Evolutionary conservation across 768 basidiomycete genomes (phyloP).

Genomic region (Hygrophoropsis aurantiaca): DNA sequence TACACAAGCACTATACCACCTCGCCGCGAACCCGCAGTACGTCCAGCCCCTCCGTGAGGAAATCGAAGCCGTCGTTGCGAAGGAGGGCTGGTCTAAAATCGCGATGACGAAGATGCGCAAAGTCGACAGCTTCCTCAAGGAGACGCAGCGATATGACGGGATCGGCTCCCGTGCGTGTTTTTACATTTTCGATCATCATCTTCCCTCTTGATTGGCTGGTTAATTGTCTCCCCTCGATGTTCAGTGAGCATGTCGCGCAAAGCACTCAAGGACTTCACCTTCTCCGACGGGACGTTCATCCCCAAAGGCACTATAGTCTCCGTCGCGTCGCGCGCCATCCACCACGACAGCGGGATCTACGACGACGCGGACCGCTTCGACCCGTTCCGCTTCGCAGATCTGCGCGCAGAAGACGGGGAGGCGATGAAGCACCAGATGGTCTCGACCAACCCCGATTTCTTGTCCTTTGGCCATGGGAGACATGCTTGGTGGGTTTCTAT

Average conservation of each 20-base stretch:
- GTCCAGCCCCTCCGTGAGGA: constrained; percentile 38
- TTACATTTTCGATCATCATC: no score
- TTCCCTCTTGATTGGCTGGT: no score
- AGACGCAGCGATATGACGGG: constrained; percentile 32
- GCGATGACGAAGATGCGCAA: constrained; percentile 31
- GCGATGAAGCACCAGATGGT: not conserved
- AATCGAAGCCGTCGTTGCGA: constrained; percentile 24
- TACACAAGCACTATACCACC: constrained; percentile 32
- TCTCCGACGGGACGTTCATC: constrained; percentile 38
- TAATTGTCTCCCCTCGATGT: no score
- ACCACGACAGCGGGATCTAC: constrained; percentile 24
- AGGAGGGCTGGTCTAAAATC: constrained; percentile 29
- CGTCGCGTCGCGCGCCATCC: constrained; percentile 19
- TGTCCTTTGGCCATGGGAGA: constrained; percentile 37
- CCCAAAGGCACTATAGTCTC: constrained; percentile 31
- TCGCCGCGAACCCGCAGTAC: constrained; percentile 37
- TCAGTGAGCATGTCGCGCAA: constrained; percentile 29
- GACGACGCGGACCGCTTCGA: constrained; percentile 18
- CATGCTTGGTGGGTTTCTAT: constrained; percentile 29
- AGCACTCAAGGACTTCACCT: constrained; percentile 31
- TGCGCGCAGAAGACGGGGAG: constrained; percentile 6
- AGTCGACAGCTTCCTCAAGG: constrained; percentile 43
- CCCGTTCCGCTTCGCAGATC: constrained; percentile 9
- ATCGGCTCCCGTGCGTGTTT: constrained; percentile 7
- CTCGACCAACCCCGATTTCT: constrained; percentile 30